phyloP scores from a whole-genome alignment of 176 grass and related monocot species.

The Neostapfia colusana region DNA sequence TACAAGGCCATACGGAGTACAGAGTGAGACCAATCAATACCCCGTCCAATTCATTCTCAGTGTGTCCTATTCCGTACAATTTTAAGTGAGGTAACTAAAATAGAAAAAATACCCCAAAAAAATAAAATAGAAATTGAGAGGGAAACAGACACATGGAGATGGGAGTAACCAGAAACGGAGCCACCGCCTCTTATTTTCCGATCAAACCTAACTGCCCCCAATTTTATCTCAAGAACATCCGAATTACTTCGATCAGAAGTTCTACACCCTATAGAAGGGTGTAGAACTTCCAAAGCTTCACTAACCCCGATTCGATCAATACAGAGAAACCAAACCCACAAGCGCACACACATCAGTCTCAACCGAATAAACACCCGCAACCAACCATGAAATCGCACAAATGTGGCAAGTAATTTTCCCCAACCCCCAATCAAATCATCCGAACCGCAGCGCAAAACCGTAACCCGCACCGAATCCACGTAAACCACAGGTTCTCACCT shows the following conservation, averaged over 20 bases:
- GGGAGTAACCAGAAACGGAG: neutral
- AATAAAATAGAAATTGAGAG: neutral
- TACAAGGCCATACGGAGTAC: neutral
- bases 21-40: neutral
- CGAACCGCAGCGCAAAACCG: constrained; percentile 1
- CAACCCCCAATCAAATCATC: constrained; percentile 18
- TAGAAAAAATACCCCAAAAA: no score
- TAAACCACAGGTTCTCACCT: constrained; percentile 47
- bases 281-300: neutral
- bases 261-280: neutral
- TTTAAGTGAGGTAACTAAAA: neutral
- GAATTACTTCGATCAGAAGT: neutral
- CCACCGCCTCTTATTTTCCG: neutral
- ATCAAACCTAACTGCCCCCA: neutral
- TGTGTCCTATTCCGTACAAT: neutral
- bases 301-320: neutral
- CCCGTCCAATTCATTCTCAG: neutral
- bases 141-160: neutral
- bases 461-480: constrained; percentile 13
- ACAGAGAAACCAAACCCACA: no score
- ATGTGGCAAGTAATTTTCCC: constrained; percentile 15
- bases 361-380: neutral
- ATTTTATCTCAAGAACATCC: constrained; percentile 25
- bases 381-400: neutral
- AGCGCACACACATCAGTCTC: neutral